Evolutionary conservation across 2,329 filamentous ascomycete genomes (phyloP), one percentile per base, ranked within the genome.

Genomic region (Biscogniauxia mediterranea): DNA sequence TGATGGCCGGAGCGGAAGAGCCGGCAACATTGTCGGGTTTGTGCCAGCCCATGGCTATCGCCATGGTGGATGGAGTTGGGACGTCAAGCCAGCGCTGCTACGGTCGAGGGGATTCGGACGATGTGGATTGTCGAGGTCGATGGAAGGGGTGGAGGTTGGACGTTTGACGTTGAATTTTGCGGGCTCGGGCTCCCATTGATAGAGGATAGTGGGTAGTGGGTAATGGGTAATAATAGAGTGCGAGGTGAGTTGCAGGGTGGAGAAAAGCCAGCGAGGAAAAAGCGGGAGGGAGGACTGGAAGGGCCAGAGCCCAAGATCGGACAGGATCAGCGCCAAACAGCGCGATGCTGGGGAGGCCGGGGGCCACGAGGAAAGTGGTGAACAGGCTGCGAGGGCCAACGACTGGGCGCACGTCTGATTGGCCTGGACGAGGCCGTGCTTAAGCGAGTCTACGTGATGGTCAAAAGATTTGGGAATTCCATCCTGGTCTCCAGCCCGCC

Each of bases 21-120:
- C 89, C 89, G 74, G 88, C 85, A 75, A 89, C 87, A 82, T 89
- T 89, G 78, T 89, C 85, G 75, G 89, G 89, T 80, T 90, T 91
- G 70, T 86, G 87, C 86, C 86, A 89, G 78, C 85, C 84, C 84
- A 87, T 87, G 84, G 84, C 84, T 75, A 83, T 82, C 73, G 83
- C 83, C 84, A 86, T 87, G 83, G 82, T 80, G 79, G 76, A 77
- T 67, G 69, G 74, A 71, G 69, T 71, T 73, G 74, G 74, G 73
- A 76, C 78, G 78, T 85, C 83, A 85, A 80, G 80, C 81, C 77
- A 77, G 77, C 64, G 63, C 66, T 66, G 52, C 52, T 32, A 26
- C 23, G 23, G 32, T 61, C 15, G 63, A 59, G 66, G 46, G 64
- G 66, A 63, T 61, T 60, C 63, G 56, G 64, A 58, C 52, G 62